Conservation (phyloP, 192 early-diverging fungal genomes). For the Physocladia obscura region DNA sequence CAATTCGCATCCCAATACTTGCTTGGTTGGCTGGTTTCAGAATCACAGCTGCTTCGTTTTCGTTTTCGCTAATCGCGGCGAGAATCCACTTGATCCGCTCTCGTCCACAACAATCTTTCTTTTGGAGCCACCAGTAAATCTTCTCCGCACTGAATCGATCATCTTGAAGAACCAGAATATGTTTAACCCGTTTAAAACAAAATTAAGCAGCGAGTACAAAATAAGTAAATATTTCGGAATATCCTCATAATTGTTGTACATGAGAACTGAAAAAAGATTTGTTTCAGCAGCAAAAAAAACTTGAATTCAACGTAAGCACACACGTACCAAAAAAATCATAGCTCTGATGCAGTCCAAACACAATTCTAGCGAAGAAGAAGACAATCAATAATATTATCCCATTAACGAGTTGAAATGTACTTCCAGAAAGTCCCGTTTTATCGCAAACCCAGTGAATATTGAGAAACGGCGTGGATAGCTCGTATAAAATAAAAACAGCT, state of each 20-base stretch:
- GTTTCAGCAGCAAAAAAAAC: slow-evolving; percentile 1
- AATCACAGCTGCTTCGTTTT: background rate
- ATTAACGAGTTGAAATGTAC: slow-evolving; percentile 76
- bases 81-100: background rate
- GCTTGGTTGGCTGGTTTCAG: background rate
- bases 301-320: slow-evolving; percentile 19
- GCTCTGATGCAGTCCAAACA: slow-evolving; percentile 79
- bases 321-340: slow-evolving; percentile 58
- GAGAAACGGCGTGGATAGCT: slow-evolving; percentile 85
- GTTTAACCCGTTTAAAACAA: slow-evolving; percentile 67
- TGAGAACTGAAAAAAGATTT: slow-evolving; percentile 8
- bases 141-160: slow-evolving; percentile 34
- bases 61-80: background rate
- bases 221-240: slow-evolving; percentile 34
- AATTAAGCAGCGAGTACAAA: slow-evolving; percentile 56
- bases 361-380: slow-evolving; percentile 75
- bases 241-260: slow-evolving; percentile 14
- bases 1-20: background rate
- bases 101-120: background rate
- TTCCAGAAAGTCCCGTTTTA: slow-evolving; percentile 83
- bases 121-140: slow-evolving; percentile 21
- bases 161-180: slow-evolving; percentile 53
- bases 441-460: slow-evolving; percentile 93
- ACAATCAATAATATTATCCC: slow-evolving; percentile 71
- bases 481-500: slow-evolving; percentile 83